These are phyloP conservation scores for Talaromyces ruber DNA, from an alignment of 495 filamentous ascomycete species.

Conservation along the genomic window DNA sequence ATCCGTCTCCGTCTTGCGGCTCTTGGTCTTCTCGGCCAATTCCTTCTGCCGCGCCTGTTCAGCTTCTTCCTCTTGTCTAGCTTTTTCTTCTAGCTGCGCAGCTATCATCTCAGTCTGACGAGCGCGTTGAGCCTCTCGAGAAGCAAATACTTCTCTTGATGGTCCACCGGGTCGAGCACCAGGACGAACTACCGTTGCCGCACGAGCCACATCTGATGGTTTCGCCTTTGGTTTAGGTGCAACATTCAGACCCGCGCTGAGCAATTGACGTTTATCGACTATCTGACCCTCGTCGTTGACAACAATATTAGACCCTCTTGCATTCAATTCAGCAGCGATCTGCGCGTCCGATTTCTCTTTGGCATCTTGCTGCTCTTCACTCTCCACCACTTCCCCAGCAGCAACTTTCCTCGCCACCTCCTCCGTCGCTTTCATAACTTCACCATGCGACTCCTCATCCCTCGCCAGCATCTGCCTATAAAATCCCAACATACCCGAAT, in stretches of 20 bases:
- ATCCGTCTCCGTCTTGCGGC: conserved; percentile 63
- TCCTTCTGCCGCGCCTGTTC: conserved; percentile 59
- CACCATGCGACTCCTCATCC: conserved; percentile 66
- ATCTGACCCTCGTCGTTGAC: conserved; percentile 93
- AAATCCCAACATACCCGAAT: conserved; percentile 75
- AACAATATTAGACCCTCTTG: conserved; percentile 56
- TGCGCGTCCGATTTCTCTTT: conserved; percentile 64
- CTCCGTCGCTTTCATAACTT: conserved; percentile 58
- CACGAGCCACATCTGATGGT: conserved; percentile 20
- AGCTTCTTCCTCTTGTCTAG: conserved; percentile 70
- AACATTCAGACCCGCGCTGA: conserved; percentile 83
- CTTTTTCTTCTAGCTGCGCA: conserved; percentile 53
- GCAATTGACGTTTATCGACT: conserved; percentile 84
- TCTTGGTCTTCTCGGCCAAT: conserved; percentile 66
- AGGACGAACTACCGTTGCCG: conserved; percentile 23
- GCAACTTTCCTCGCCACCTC: conserved; percentile 51
- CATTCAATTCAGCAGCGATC: conserved; percentile 63
- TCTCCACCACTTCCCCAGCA: conserved; percentile 22
- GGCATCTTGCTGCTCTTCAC: conserved; percentile 19
- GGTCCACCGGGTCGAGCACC: conserved; percentile 21
- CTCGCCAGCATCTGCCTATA: conserved; percentile 75
- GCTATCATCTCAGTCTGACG: conserved; percentile 85
- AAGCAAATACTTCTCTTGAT: conserved; percentile 26
- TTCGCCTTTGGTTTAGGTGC: conserved; percentile 47
- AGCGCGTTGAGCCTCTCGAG: conserved; percentile 55